Conservation (phyloP, 371 early-diverging fungal species). For the Chytridium lagenaria region DNA sequence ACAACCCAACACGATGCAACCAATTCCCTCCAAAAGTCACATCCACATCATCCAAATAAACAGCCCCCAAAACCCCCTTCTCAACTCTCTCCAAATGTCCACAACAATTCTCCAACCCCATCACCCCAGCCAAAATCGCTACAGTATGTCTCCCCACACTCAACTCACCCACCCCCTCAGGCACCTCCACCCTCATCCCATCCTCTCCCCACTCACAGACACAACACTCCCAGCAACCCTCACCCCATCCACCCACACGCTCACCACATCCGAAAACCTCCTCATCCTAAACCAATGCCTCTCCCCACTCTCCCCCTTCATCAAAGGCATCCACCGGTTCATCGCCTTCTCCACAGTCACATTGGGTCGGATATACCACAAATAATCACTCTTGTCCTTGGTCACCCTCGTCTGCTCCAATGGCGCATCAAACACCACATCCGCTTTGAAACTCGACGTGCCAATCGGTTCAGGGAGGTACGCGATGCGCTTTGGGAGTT, state of each 20-base stretch:
- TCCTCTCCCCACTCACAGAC: not conserved
- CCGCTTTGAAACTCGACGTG: conserved; percentile 13
- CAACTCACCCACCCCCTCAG: conserved; percentile 22
- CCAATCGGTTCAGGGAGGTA: conserved; percentile 28
- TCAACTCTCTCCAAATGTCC: conserved; percentile 43
- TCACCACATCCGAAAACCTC: conserved; percentile 42
- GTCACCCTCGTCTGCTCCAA: conserved; percentile 54
- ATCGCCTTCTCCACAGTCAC: conserved; percentile 9
- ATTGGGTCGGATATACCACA: conserved; percentile 54
- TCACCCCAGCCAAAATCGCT: conserved; percentile 44
- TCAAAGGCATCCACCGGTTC: not conserved
- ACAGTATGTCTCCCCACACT: conserved; percentile 27
- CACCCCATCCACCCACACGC: conserved; percentile 41
- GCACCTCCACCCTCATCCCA: conserved; percentile 13
- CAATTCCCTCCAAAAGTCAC: conserved; percentile 47
- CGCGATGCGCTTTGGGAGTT: not conserved
- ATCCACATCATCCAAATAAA: conserved; percentile 46
- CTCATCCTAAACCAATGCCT: conserved; percentile 30
- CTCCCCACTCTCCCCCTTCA: conserved; percentile 42
- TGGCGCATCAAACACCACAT: conserved; percentile 16
- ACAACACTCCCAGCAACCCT: conserved; percentile 5
- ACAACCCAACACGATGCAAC: conserved; percentile 47
- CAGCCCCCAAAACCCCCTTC: conserved; percentile 50
- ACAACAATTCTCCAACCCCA: conserved; percentile 52
- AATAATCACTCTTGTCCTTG: conserved; percentile 57